phyloP scores from a whole-genome alignment of 192 early-diverging fungal species.

The Backusella morwellensis region DNA sequence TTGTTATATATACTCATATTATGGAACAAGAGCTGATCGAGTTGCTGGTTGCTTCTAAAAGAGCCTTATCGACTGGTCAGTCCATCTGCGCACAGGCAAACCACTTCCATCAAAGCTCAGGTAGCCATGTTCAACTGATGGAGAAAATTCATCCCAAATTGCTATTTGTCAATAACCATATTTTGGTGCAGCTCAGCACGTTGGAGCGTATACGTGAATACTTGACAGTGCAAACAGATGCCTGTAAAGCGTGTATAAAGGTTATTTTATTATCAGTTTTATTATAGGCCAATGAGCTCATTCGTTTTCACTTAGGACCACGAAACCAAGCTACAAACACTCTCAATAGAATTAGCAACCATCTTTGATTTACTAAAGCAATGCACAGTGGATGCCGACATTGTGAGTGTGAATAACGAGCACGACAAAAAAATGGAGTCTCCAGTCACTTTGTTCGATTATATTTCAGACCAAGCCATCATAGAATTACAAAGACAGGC shows the following conservation, averaged over 20 bases:
- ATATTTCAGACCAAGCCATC: constrained; percentile 40
- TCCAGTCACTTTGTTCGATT: constrained; percentile 26
- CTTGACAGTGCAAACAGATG: constrained; percentile 8
- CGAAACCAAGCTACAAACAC: constrained; percentile 16
- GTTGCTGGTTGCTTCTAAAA: constrained; percentile 30
- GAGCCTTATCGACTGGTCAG: constrained; percentile 26
- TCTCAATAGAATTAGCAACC: constrained; percentile 20
- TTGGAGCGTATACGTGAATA: constrained; percentile 27
- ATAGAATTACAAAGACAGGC: constrained; percentile 32
- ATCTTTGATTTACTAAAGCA: constrained; percentile 30
- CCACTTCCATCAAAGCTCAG: constrained; percentile 16
- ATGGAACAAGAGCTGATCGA: constrained; percentile 37
- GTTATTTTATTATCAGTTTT: not conserved
- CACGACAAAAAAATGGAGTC: not conserved
- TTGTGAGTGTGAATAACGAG: constrained; percentile 20
- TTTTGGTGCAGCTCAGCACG: constrained; percentile 19
- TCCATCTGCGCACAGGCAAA: constrained; percentile 31
- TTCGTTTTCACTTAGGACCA: not conserved
- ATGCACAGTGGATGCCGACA: constrained; percentile 22
- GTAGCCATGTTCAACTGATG: constrained; percentile 20
- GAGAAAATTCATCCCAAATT: constrained; percentile 34
- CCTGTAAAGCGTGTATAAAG: constrained; percentile 12
- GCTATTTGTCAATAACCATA: constrained; percentile 30
- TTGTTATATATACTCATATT: not conserved
- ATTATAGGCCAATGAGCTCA: too few species aligned